Base-by-base conservation (phyloP, 495 filamentous ascomycete genomes). In the Talaromyces thailandensis region DNA sequence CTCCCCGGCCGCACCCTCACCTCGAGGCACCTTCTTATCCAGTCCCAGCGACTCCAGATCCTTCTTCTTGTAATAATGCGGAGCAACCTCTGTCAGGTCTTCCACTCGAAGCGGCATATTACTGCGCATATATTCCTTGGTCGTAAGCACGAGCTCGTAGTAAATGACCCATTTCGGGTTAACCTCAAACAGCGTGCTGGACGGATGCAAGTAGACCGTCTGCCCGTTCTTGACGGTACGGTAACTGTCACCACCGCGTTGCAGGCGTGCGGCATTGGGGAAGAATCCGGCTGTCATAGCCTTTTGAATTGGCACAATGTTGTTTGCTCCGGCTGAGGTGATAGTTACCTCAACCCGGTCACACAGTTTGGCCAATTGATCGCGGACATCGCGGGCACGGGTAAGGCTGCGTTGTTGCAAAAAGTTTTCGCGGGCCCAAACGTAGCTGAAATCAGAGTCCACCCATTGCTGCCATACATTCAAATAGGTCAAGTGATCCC, bases 391-490 rank as follows among this genome's bases (percentile, higher is more conserved):
- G 52, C 94, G 86, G 0, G 91, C 94, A 12, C 94, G 86, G 0
- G 86, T 91, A 2, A 98, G 82, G 31, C 85, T 87, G 21, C 92
- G 87, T 68, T 95, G 91, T 69, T 97, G 92, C 24, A 98, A 74
- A 73, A 96, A 98, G 74, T 97, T 98, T 74, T 97, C 93, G 58
- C 87, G 85, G 3, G 90, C 82, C 93, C 93, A 98, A 55, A 95
- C 86, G 62, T 86, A 86, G 64, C 82, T 87, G 77, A 93, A 98
- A 74, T 98, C 93, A 21, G 84, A 84, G 67, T 98, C 95, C 23
- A 95, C 89, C 92, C 92, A 98, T 73, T 96, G 89, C 72, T 96
- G 96, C 88, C 87, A 98, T 69, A 98, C 88, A 67, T 96, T 96
- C n/a, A 98, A 82, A 0, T 93, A 82, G 0, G 92, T 93, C 12